Evolutionary conservation across 495 filamentous ascomycete species (phyloP), one percentile per base, ranked within the genome.

Genomic region (Geoglossum glabrum): DNA sequence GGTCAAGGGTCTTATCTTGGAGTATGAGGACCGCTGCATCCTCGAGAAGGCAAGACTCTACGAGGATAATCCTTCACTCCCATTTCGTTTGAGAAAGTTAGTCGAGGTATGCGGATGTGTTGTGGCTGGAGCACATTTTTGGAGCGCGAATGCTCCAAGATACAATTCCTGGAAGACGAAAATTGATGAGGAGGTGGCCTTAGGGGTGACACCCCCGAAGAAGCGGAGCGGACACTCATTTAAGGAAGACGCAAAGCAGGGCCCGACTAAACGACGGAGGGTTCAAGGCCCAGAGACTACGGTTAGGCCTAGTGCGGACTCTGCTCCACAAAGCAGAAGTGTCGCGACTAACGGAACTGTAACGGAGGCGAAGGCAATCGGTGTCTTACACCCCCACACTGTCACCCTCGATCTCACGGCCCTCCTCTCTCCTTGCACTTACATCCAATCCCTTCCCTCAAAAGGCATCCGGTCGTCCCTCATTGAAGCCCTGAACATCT

Each of bases 381-480:
- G 10, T n/a, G 21, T 30, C 6, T 27, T 5, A 23, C 6, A 6
- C 6, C 46, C 46, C 5, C 28, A 4, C n/a, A 10, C 28, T 55
- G 21, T 5, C 5, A 55, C 21, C 21, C 4, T 23, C 28, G 30
- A 55, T 2, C 33, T 56, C 15, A 62, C 58, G 10, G 52, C 67
- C 1, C 63, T 66, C 56, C 63, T 61, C 27, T 5, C 31, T 11
- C 58, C 65, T 3, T 66, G 64, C 21, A 30, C 64, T 1, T 60
- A 63, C 28, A 56, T 58, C 28, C 5, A 27, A 5, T 52, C 54
- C 28, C 59, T 66, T 38, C 65, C 65, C 54, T 55, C 63, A 40
- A 47, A 64, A 61, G 45, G 51, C 34, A 59, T 69, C 19, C 57
- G 61, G 40, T 65, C 63, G 57, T 56, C 62, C 34, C 60, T 63